Evolutionary conservation across 257 asterid species (phyloP), one percentile per base, ranked within the genome.

Genomic region (Lithospermum erythrorhizon): DNA sequence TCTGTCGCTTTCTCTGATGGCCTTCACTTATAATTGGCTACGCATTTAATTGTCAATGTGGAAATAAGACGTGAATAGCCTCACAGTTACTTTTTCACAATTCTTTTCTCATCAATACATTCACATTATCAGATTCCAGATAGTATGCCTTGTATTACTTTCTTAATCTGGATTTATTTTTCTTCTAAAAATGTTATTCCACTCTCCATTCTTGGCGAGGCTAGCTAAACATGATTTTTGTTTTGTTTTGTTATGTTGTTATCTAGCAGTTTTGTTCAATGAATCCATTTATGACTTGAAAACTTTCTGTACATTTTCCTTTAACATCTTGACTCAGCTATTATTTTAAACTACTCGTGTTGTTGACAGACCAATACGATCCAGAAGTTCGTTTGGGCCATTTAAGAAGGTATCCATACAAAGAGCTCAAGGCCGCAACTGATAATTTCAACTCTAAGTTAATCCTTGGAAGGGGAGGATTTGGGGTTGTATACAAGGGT

Each of bases 401-500:
- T 25, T 13, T 72, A 53, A 72, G 65, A 68, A 75, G 68, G 62
- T 76, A 51, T 61, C 58, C 29, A n/a, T 57, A 68, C 21, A 64
- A 63, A 30, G 75, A 76, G 56, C 73, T 76, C 10, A 63, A 65
- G 21, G 25, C 55, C 9, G 81, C 78, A 27, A 76, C 82, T 47
- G 62, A 67, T 53, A 71, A 66, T 65, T 76, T 73, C 63, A 73
- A 65, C 76, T 32, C 62, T 7, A 70, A 61, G 65, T 72, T 72
- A 63, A 58, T 76, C 6, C 52, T 76, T 49, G 82, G 82, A 19
- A 73, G 57, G 35, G 82, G 82, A 10, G 82, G 79, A 7, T 76
- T 73, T 51, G 82, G 82, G 10, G 63, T 61, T 22, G 82, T 76
- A 30, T 76, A 76, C 68, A 73, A 35, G 51, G 82, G 82, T 4